phyloP scores from a whole-genome alignment of 1,139 yeast genomes.

The Hyphopichia buzzinii region DNA sequence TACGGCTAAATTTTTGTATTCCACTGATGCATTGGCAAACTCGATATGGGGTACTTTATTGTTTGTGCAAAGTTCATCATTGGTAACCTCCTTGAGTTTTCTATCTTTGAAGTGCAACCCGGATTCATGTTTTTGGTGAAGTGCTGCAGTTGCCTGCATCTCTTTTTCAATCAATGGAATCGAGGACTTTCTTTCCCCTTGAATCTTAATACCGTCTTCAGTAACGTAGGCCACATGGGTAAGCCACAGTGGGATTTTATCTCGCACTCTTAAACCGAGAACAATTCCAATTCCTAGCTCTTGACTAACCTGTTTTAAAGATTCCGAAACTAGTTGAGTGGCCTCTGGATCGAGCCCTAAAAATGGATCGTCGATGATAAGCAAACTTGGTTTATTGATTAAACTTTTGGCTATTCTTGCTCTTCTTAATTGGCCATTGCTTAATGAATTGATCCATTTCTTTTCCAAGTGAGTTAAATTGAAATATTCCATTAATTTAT shows the following conservation, averaged over 20 bases:
- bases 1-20: slow-evolving; percentile 62
- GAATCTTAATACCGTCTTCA: slow-evolving; percentile 49
- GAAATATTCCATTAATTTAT: slow-evolving; percentile 47
- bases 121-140: slow-evolving; percentile 9
- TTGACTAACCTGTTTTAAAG: slow-evolving; percentile 25
- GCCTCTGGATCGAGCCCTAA: slow-evolving; percentile 85
- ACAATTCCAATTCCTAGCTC: slow-evolving; percentile 40
- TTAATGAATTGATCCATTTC: slow-evolving; percentile 81
- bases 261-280: slow-evolving; percentile 77
- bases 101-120: slow-evolving; percentile 4
- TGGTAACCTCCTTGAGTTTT: slow-evolving; percentile 7
- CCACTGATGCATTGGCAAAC: slow-evolving; percentile 61
- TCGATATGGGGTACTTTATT: slow-evolving; percentile 44
- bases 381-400: slow-evolving; percentile 59
- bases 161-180: slow-evolving; percentile 7
- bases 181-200: slow-evolving; percentile 43
- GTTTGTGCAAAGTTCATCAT: slow-evolving; percentile 5
- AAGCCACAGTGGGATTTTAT: slow-evolving; percentile 75
- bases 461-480: slow-evolving; percentile 55
- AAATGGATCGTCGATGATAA: slow-evolving; percentile 87
- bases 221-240: slow-evolving; percentile 62
- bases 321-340: slow-evolving; percentile 53
- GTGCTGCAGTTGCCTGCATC: slow-evolving; percentile 1
- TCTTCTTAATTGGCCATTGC: slow-evolving; percentile 91
- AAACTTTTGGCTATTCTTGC: slow-evolving; percentile 81